These are phyloP conservation scores for Carpinus fangiana DNA, from an alignment of 306 rosid species.

Conservation along the genomic window DNA sequence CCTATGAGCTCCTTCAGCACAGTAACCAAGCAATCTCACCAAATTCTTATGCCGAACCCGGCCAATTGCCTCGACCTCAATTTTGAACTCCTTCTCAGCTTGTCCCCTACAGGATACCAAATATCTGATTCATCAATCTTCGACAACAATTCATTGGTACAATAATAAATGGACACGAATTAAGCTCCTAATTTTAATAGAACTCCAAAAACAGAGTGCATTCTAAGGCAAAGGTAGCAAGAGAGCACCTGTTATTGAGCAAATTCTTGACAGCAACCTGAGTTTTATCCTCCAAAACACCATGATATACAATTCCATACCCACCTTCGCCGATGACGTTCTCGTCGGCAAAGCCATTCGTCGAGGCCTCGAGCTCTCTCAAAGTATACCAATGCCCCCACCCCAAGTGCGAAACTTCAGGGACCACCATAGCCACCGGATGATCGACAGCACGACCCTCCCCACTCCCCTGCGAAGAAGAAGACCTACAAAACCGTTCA, in stretches of 20 bases:
- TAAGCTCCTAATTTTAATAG: background rate
- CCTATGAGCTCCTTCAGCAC: slow-evolving; percentile 98
- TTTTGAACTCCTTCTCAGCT: slow-evolving; percentile 88
- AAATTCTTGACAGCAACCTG: slow-evolving; percentile 78
- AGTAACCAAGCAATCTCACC: slow-evolving; percentile 83
- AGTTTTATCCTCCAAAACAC: slow-evolving; percentile 60
- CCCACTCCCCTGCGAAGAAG: slow-evolving; percentile 54
- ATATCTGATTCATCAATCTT: slow-evolving; percentile 15
- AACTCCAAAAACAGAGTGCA: background rate
- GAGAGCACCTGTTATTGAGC: slow-evolving; percentile 69
- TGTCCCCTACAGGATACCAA: slow-evolving; percentile 61
- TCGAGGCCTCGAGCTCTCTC: slow-evolving; percentile 82
- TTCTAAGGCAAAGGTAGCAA: background rate
- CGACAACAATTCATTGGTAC: background rate
- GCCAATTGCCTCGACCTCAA: slow-evolving; percentile 96
- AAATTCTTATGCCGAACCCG: slow-evolving; percentile 86
- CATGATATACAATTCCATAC: slow-evolving; percentile 85
- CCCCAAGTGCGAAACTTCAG: slow-evolving; percentile 93
- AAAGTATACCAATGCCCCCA: slow-evolving; percentile 96
- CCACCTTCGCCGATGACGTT: slow-evolving; percentile 92
- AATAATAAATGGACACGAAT: background rate
- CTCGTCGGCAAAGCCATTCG: slow-evolving; percentile 61
- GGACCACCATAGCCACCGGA: slow-evolving; percentile 59
- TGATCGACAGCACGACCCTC: slow-evolving; percentile 55
- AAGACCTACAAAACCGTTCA: slow-evolving; percentile 47